phyloP scores from a whole-genome alignment of 2,329 filamentous ascomycete genomes.

The Alternaria dauci region DNA sequence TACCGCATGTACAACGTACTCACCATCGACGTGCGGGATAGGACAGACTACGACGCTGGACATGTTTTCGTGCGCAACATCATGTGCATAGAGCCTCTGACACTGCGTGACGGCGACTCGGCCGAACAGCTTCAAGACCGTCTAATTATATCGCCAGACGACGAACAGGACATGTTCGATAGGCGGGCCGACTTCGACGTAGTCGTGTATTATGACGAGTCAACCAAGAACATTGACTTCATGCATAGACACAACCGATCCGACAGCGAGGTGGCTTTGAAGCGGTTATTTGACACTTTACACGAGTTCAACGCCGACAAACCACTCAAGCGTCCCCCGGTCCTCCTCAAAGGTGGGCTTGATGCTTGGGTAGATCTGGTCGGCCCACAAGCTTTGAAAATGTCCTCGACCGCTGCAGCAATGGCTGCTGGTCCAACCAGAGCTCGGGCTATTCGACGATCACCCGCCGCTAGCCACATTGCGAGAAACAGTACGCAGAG shows the following conservation, averaged over 20 bases:
- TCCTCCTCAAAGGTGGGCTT: constrained; percentile 81
- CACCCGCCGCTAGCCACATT: constrained; percentile 61
- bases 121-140: constrained; percentile 72
- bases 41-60: constrained; percentile 83
- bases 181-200: constrained; percentile 80
- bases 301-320: constrained; percentile 84
- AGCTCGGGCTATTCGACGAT: constrained; percentile 61
- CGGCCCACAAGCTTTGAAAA: constrained; percentile 70
- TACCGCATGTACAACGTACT: constrained; percentile 74
- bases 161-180: constrained; percentile 79
- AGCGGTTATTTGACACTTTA: constrained; percentile 79
- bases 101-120: constrained; percentile 72
- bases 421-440: constrained; percentile 57
- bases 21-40: constrained; percentile 83
- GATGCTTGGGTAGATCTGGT: constrained; percentile 88
- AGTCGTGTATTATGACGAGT: constrained; percentile 88
- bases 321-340: constrained; percentile 75
- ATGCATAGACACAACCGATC: constrained; percentile 57
- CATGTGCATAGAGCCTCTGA: constrained; percentile 89
- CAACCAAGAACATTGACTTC: constrained; percentile 66
- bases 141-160: constrained; percentile 73
- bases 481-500: constrained; percentile 64
- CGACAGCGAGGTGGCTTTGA: constrained; percentile 62
- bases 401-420: constrained; percentile 63
- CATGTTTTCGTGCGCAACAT: constrained; percentile 86